Evolutionary conservation across 805 yeast species (phyloP), one percentile per base, ranked within the genome.

Genomic region (Sugiyamaella lignohabitans): DNA sequence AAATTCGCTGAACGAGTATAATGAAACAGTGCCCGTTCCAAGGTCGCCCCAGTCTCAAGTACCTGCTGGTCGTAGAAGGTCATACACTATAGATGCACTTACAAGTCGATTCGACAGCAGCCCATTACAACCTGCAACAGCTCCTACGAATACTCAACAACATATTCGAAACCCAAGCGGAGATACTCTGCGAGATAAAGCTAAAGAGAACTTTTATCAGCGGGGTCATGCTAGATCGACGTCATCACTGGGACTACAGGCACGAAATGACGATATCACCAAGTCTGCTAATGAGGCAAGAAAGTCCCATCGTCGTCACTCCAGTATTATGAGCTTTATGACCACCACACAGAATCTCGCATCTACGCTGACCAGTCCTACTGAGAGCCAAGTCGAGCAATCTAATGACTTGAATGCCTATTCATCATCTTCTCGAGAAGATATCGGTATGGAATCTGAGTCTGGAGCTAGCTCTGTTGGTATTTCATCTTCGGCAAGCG

Each of bases 301-400:
- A 20, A 44, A 29, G 19, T 21, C 29, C 29, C 58, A 54, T 40
- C 47, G 55, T 14, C 50, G 58, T n/a, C 53, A 53, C 29, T 54
- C 58, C 3, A 51, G 55, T 29, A 54, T 54, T 11, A 40, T 54
- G 46, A 53, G 57, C 14, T 35, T 51, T 35, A 21, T 52, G 41
- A 36, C 48, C 24, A 40, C 41, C 43, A n/a, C n/a, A n/a, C 34
- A 23, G n/a, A 21, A 21, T n/a, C 24, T 21, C 20, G 24, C 23
- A 36, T 43, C 41, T 24, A 24, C 34, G n/a, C 24, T 32, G 22
- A 35, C 43, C 29, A 23, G 35, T 44, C 23, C 47, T 24, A 27
- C 21, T 17, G 34, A 32, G 22, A 19, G 19, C 11, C 20, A n/a
- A 35, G 20, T 6, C 6, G 11, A 17, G 5, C 20, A 18, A 8